A percentile compares a stretch with the other conserved stretches of the same genome.
These are phyloP conservation scores for Prunus mume DNA, from an alignment of 306 rosid genomes.

Conservation along the genomic window DNA sequence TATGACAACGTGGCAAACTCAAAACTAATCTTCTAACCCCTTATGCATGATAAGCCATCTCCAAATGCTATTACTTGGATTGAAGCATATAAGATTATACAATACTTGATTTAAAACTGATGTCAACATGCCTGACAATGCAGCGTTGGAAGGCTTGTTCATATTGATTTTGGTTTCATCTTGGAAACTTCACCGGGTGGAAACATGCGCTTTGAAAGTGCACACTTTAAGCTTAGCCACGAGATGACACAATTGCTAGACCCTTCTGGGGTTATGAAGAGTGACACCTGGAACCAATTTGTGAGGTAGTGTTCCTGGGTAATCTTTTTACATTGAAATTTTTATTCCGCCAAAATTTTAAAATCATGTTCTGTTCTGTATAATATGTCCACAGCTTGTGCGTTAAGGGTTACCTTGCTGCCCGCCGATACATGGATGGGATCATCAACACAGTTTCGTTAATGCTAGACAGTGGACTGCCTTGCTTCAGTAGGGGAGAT, in stretches of 20 bases:
- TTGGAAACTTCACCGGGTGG: conserved; percentile 98
- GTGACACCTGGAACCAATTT: conserved; percentile 93
- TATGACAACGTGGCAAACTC: not conserved
- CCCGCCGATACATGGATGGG: conserved; percentile 86
- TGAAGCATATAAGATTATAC: not conserved
- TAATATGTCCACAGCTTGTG: conserved; percentile 56
- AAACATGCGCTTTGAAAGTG: conserved; percentile 96
- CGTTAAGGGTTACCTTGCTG: conserved; percentile 94
- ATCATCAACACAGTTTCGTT: conserved; percentile 72
- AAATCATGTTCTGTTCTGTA: not conserved
- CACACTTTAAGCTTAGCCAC: conserved; percentile 98
- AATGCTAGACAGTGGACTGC: conserved; percentile 94
- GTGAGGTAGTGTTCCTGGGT: conserved; percentile 52
- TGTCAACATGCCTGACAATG: conserved; percentile 33
- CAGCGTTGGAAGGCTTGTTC: conserved; percentile 93
- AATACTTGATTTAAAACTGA: conserved; percentile 4
- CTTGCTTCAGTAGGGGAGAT: conserved; percentile 97
- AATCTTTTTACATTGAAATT: not conserved
- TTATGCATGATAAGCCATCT: not conserved
- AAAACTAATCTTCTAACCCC: not conserved
- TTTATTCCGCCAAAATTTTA: not conserved
- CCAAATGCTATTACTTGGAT: not conserved
- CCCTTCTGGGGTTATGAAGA: conserved; percentile 92
- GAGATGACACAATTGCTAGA: conserved; percentile 98
- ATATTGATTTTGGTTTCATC: conserved; percentile 94